Evolutionary conservation across 805 yeast genomes (phyloP).

Genomic region (Saccharomycopsis sp.): DNA sequence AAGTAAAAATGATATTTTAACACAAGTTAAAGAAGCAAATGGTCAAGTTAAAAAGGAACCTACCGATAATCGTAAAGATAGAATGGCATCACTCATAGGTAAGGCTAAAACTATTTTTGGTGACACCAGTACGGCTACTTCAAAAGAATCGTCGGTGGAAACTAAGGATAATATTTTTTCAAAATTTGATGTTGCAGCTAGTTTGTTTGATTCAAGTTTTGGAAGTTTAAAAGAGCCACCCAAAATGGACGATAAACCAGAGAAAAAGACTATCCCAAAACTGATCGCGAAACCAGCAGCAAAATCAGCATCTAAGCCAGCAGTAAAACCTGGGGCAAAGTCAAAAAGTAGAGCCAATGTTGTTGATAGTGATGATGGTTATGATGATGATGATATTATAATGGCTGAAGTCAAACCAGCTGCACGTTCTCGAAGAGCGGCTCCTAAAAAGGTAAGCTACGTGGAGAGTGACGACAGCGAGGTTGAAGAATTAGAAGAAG

Average conservation of each 20-base stretch:
- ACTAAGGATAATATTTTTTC: conserved; percentile 19
- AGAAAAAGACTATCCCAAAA: not conserved
- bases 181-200: conserved; percentile 16
- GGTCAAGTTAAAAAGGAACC: conserved; percentile 4
- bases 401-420: not conserved
- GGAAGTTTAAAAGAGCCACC: not conserved
- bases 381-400: conserved; percentile 5
- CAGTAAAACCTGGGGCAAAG: not conserved
- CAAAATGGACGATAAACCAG: not conserved
- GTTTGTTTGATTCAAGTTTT: conserved; percentile 16
- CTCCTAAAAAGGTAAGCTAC: no score
- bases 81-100: conserved; percentile 15
- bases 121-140: not conserved
- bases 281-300: conserved; percentile 1
- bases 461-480: conserved; percentile 5
- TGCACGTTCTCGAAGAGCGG: no score
- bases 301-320: conserved; percentile 4
- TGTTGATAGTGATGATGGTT: conserved; percentile 10
- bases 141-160: conserved; percentile 1
- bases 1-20: conserved; percentile 1
- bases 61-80: conserved; percentile 7
- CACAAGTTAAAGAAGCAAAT: conserved; percentile 6
- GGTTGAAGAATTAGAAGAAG: not conserved
- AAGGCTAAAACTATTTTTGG: conserved; percentile 20
- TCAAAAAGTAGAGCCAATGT: not conserved